Evolutionary conservation across 2,329 filamentous ascomycete species (phyloP), one percentile per base, ranked within the genome.

Genomic region (Sordariomycetes sp.): DNA sequence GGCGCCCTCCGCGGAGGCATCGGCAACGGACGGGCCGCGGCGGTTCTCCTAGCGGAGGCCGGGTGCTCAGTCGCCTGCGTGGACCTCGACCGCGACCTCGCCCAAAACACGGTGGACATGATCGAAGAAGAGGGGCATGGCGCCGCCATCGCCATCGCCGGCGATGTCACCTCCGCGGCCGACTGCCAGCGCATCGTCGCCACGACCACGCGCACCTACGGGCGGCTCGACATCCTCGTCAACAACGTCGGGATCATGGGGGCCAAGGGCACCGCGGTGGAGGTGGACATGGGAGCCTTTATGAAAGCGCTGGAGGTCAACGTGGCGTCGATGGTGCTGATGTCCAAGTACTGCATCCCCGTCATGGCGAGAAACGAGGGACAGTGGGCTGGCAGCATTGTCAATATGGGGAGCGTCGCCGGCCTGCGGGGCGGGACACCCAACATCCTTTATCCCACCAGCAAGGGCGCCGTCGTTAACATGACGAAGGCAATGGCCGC

Each of bases 211-310:
- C 60, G 71, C 1, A 63, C 67, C 1, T 87, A 79, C 61, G 82
- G 81, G 0, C 71, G 79, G 1, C 62, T 88, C 1, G 82, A 87
- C 63, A 82, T 87, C 50, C 70, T 88, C 1, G 72, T 87, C 40
- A 87, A 87, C 64, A 83, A 82, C 59, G 85, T 88, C 2, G 86
- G 85, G 0, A 71, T 87, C 24, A 74, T 74, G 3, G 85, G 85
- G 0, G 76, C 82, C 0, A 59, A 69, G 1, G 85, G 85, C 0
- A 85, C 79, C 1, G 83, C 83, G 0, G 73, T 81, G 1, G 79
- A 83, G 0, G 79, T 86, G 0, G 80, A 87, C 63, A 78, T 84
- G 73, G 74, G 67, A 0, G 72, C 74, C 11, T 88, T 81, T 81
- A 72, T 77, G 0, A 74, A 73, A 55, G 75, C 77, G 0, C 73